Conservation (phyloP, 2,329 filamentous ascomycete species). For the Aspergillus tanneri region DNA sequence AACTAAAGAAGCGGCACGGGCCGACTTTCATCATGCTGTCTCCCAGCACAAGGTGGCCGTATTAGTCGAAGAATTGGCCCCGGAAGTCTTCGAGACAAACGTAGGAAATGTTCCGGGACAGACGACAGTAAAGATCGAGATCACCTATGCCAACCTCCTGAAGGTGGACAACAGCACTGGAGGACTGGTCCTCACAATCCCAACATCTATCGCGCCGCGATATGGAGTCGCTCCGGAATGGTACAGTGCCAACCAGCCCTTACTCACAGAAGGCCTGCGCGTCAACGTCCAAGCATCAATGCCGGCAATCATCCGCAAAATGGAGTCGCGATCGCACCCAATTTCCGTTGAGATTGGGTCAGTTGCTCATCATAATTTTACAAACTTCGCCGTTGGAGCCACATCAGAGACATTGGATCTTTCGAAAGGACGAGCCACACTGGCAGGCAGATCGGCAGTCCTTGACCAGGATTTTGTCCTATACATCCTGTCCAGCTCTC, state of each 20-base stretch:
- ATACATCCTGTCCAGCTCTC: constrained; percentile 3
- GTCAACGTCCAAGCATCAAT: background rate
- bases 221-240: constrained; percentile 7
- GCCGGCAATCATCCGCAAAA: constrained; percentile 12
- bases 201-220: constrained; percentile 17
- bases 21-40: background rate
- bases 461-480: constrained; percentile 17
- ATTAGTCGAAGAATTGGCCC: constrained; percentile 4
- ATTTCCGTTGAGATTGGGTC: constrained; percentile 17
- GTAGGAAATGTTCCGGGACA: constrained; percentile 18
- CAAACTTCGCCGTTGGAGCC: background rate
- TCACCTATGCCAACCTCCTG: constrained; percentile 13
- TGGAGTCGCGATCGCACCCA: constrained; percentile 19
- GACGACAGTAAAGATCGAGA: constrained; percentile 13
- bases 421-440: constrained; percentile 11
- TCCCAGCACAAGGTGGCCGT: constrained; percentile 1
- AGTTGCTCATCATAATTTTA: constrained; percentile 11
- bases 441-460: background rate
- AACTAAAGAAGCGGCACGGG: constrained; percentile 3
- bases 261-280: background rate
- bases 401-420: constrained; percentile 9
- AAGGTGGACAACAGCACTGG: constrained; percentile 14
- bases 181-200: constrained; percentile 16
- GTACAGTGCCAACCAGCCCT: background rate
- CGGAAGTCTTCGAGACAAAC: constrained; percentile 19